Evolutionary conservation across 352 stramenopile genomes (phyloP), one percentile per base, ranked within the genome.

Genomic region (Aphanomyces cochlioides): DNA sequence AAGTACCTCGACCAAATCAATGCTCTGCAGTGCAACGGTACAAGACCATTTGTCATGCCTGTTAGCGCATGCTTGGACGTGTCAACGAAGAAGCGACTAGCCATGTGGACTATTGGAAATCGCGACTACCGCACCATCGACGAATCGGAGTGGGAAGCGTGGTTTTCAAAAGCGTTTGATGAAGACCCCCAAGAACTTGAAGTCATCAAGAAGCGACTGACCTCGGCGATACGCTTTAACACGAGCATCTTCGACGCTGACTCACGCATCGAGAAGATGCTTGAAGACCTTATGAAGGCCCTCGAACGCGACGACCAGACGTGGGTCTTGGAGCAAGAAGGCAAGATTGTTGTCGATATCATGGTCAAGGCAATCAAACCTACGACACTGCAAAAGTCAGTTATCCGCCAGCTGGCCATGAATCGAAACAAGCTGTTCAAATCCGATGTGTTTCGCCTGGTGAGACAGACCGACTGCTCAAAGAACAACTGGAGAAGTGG

Each of bases 1-100:
- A 50, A 50, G 17, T 50, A 50, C 45, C 45, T 50, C 10, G 45
- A 50, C 45, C 45, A 50, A 50, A 17, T 50, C 45, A 50, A 50
- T 17, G 45, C 45, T 17, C 45, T 50, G 10, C 45, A 50, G 45
- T 17, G 10, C 45, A 50, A 50, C 17, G 45, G 45, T 17, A 15
- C 45, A 50, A 10, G 45, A 17, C 45, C 45, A 10, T 50, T 50
- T 17, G 45, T 17, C 45, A 50, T 50, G 45, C 45, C 45, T 50
- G 45, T 50, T 50, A 50, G 45, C 45, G 45, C 45, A 50, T 50
- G 45, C 45, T 15, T 10, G 45, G 45, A 50, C 45, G 45, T 50
- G 17, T 17, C 17, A 15, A 50, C 45, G 10, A 50, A 50, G 45
- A 50, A 50, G 45, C 45, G 45, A 10, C 10, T 50, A 17, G 45